Evolutionary conservation across 768 basidiomycete species (phyloP), one percentile per base, ranked within the genome.

Genomic region (Lentinus brumalis): DNA sequence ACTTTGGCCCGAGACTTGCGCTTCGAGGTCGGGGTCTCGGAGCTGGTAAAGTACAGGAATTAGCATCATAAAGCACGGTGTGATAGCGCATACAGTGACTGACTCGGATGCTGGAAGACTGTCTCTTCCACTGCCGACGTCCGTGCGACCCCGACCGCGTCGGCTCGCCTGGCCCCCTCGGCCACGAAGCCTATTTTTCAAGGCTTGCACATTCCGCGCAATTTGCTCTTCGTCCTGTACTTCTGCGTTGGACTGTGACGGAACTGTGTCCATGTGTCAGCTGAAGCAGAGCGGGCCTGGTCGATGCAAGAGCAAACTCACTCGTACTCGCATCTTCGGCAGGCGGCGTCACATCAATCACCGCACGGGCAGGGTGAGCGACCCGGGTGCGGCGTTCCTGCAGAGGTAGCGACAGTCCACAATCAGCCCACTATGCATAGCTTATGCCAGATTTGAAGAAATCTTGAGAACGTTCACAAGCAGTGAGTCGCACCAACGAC

Each of bases 201-300:
- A 79, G 0, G 92, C 92, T 66, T 94, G 89, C 1, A 97, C 91
- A 69, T 96, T 97, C 66, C 92, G 82, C 4, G 96, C 87, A 62
- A 98, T 98, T 67, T 94, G 87, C 70, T 96, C 90, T 59, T 92
- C 94, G 63, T 95, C 93, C 44, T 83, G 81, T 2, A 84, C 78
- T 3, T 76, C 72, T 44, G 86, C 84, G 21, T 79, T 68, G 8
- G 81, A 76, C 62, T 81, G 76, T 3, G 80, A 76, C 1, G 83
- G 84, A 47, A 76, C 83, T 86, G 59, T 6, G 53, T 6, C 42
- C 39, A 5, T 40, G 41, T 40, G 38, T 35, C 56, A 41, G 40
- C 41, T 29, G 38, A 47, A 26, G 52, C 30, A 15, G 30, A 51
- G 21, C 57, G 57, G 53, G 56, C 57, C 30, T 15, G 30, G 49